Evolutionary conservation across 2,329 filamentous ascomycete genomes (phyloP), one percentile per base, ranked within the genome.

Genomic region (Penicillium crustosum): DNA sequence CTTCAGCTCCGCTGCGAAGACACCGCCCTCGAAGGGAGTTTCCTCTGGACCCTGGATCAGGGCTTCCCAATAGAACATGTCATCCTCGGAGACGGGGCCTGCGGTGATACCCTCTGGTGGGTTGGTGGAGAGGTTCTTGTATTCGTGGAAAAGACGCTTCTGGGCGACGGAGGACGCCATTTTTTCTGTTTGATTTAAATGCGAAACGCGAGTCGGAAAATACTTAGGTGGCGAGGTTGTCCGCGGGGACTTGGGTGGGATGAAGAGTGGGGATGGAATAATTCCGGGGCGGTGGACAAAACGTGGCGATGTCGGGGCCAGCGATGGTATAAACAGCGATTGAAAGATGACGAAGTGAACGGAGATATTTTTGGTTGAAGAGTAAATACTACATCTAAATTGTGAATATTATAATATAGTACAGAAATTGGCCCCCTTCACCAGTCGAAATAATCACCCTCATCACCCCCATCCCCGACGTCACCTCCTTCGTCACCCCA

Each of bases 61-160:
- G 9, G 93, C 94, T 79, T 99, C 94, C 94, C 94, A 99, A 70
- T 91, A 82, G 69, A 97, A 90, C 72, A 97, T 87, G 79, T 99
- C 92, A 75, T 97, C 94, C 81, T 99, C 94, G 64, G 85, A 89
- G 60, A 97, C 82, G 35, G 94, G 94, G 21, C 94, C 94, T 17
- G 94, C 94, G 58, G 91, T 96, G 78, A 99, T 97, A 75, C 94
- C 94, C 61, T 97, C 93, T n/a, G 93, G 93, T 0, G 93, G 91
- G 77, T 95, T 94, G 71, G 91, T 93, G 62, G 92, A 94, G 62
- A 99, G 88, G 62, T 90, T 87, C 72, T 91, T 91, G 82, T 99
- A 99, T 82, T 99, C 94, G 79, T 93, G 90, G 74, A 97, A 92
- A 67, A 99, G 89, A 42, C 94, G 92, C 67, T 87, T 87, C 41